Base-by-base conservation (phyloP, 306 rosid species). In the Geum urbanum region DNA sequence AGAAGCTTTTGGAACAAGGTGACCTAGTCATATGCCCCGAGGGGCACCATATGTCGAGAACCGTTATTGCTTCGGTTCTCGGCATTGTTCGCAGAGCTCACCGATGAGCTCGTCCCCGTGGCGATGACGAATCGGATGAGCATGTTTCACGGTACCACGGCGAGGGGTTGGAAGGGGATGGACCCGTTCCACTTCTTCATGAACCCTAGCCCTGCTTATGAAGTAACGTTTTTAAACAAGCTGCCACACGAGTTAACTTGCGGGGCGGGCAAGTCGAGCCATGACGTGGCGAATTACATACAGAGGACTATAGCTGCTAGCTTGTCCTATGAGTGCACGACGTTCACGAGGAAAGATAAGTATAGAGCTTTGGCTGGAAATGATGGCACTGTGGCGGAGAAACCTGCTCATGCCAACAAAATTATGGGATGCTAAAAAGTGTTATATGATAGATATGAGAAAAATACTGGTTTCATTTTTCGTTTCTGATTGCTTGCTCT, bases 161-260 rank as follows among this genome's bases (percentile, higher is more conserved):
- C 95, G 0, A 46, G 89, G 50, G 97, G 95, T 16, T 91, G 97
- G 95, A 91, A 91, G 39, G 97, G 95, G 37, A 83, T 91, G 97
- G 97, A 91, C 67, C 97, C 96, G 0, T 92, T 92, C 20, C 89
- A 87, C 85, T 87, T 92, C 80, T 84, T 86, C 83, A 92, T 89
- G 97, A 91, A 91, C 80, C 96, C 97, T 27, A 86, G 90, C 53
- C 96, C 95, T 6, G 67, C 77, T 1, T 91, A 89, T 54, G 96
- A 89, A 65, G 89, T 91, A 0, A 85, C 83, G 0, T 86, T 89
- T 48, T 59, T 91, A 76, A 86, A 85, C 16, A 91, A 89, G 86
- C 45, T 92, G 73, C 88, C 97, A 0, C 63, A 60, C 27, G 92
- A 89, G 74, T 72, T 89, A n/a, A 92, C 92, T 1, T 79, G 90